Evolutionary conservation across 805 yeast species (phyloP).

Genomic region (Saccharomyces kudriavzevii): DNA sequence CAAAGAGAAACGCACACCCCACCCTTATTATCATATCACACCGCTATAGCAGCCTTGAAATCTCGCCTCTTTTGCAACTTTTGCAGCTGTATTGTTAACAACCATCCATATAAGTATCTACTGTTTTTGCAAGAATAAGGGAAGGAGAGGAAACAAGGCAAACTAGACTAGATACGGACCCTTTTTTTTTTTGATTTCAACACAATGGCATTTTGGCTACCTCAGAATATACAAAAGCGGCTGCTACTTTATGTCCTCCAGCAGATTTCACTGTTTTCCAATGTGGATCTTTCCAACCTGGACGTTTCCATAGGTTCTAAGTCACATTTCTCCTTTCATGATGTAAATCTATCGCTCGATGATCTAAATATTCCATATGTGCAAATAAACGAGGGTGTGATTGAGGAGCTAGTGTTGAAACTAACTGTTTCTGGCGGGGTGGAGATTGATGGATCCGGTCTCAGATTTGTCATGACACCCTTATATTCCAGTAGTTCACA

Average conservation of each 20-base stretch:
- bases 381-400: slow-evolving; percentile 51
- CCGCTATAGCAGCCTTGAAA: neutral
- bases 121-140: neutral
- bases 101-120: neutral
- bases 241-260: slow-evolving; percentile 71
- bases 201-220: slow-evolving; percentile 54
- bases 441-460: slow-evolving; percentile 46
- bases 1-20: neutral
- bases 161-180: neutral
- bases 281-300: slow-evolving; percentile 69
- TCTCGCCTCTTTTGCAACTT: neutral
- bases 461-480: slow-evolving; percentile 34
- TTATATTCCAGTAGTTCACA: slow-evolving; percentile 13
- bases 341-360: slow-evolving; percentile 66
- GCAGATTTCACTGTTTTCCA: slow-evolving; percentile 74
- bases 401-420: slow-evolving; percentile 46
- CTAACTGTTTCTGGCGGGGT: slow-evolving; percentile 69
- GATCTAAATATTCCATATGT: slow-evolving; percentile 60
- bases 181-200: slow-evolving; percentile 29
- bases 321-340: slow-evolving; percentile 42
- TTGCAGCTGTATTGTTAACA: neutral
- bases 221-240: slow-evolving; percentile 77
- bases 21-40: neutral
- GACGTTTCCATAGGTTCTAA: slow-evolving; percentile 68
- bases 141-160: neutral